These are phyloP conservation scores for Aspergillus hancockii DNA, from an alignment of 495 filamentous ascomycete genomes.

Conservation along the genomic window DNA sequence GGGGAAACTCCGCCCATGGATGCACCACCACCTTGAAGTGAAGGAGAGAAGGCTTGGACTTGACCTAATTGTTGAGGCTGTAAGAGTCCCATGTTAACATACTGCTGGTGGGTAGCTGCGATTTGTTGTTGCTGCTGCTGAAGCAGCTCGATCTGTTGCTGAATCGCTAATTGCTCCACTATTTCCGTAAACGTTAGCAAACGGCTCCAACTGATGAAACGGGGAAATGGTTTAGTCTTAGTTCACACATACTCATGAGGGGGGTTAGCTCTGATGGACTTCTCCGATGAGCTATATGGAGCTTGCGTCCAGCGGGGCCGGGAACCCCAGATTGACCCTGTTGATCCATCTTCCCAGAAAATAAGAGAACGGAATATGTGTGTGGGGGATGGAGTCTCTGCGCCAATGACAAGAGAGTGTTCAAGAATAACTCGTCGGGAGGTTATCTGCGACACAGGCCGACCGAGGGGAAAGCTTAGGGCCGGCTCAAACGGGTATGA, in stretches of 20 bases:
- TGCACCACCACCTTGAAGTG: constrained; percentile 61
- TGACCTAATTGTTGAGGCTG: constrained; percentile 76
- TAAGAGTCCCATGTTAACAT: constrained; percentile 94
- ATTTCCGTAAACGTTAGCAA: constrained; percentile 15
- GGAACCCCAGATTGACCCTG: constrained; percentile 73
- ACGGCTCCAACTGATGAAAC: not conserved
- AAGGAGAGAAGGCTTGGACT: constrained; percentile 66
- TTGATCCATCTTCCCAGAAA: constrained; percentile 71
- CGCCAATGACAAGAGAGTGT: constrained; percentile 18
- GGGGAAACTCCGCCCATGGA: constrained; percentile 73
- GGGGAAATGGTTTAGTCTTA: constrained; percentile 23
- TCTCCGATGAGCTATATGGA: constrained; percentile 96
- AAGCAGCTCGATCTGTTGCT: constrained; percentile 96
- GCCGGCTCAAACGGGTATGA: constrained; percentile 22
- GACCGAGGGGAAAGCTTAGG: constrained; percentile 27
- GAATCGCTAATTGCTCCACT: constrained; percentile 99
- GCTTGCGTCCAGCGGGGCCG: constrained; percentile 82
- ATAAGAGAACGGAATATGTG: constrained; percentile 18
- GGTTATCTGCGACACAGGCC: constrained; percentile 16
- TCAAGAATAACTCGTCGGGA: constrained; percentile 6
- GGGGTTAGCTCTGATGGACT: constrained; percentile 98
- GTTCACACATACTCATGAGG: constrained; percentile 85
- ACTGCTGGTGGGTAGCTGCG: constrained; percentile 92
- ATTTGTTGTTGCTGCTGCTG: constrained; percentile 99
- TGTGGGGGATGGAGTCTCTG: constrained; percentile 8